These are phyloP conservation scores for Candida caryicola DNA, from an alignment of 805 yeast species.

Conservation along the genomic window DNA sequence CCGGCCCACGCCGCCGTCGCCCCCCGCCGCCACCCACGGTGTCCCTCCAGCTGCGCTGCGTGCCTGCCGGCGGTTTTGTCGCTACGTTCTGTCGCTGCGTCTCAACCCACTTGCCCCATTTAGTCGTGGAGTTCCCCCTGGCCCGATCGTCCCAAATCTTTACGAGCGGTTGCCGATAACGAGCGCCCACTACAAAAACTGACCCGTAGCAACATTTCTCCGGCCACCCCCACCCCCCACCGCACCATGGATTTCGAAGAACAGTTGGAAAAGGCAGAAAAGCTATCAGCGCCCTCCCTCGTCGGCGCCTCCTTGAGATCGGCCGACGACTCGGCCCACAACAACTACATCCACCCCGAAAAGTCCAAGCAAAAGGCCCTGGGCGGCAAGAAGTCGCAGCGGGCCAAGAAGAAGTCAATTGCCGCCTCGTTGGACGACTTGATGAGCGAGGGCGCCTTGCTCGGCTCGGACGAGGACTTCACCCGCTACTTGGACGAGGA, in stretches of 20 bases:
- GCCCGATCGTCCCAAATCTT: neutral
- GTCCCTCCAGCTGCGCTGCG: too few relatives aligned
- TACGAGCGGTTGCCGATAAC: neutral
- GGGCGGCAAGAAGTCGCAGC: constrained; percentile 10
- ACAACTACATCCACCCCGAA: constrained; percentile 46
- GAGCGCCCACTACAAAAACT: constrained; percentile 1
- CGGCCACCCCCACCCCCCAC: too few relatives aligned
- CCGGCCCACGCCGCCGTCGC: too few relatives aligned
- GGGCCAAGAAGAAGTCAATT: constrained; percentile 24
- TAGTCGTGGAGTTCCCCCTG: neutral
- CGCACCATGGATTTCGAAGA: constrained; percentile 48
- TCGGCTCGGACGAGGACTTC: constrained; percentile 52
- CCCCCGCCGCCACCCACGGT: too few relatives aligned
- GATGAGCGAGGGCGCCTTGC: constrained; percentile 45
- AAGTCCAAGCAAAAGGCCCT: constrained; percentile 29
- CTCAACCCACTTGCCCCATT: neutral
- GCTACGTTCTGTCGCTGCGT: too few relatives aligned
- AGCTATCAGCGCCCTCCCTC: constrained; percentile 46
- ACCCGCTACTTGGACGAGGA: constrained; percentile 50
- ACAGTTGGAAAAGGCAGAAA: constrained; percentile 53
- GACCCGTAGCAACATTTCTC: neutral
- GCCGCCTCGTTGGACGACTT: constrained; percentile 56
- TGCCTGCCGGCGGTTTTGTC: too few relatives aligned
- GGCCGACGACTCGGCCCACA: constrained; percentile 45
- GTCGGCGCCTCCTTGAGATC: constrained; percentile 52